phyloP scores from a whole-genome alignment of 306 rosid species.

The Cicer judaicum region DNA sequence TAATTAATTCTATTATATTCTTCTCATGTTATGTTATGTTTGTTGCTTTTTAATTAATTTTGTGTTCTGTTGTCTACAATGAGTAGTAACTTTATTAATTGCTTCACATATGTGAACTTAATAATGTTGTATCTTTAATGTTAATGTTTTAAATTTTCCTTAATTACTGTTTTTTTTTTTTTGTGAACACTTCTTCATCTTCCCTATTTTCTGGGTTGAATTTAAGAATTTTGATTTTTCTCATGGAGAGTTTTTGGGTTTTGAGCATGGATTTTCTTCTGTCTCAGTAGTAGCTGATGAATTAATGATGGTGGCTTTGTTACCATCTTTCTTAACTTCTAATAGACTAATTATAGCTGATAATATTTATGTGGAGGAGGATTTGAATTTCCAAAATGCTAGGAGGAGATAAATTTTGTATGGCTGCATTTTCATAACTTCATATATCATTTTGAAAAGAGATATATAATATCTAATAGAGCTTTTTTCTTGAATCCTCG shows the following conservation, averaged over 20 bases:
- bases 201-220: not conserved
- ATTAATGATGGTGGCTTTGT: not conserved
- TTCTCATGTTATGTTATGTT: conserved; percentile 12
- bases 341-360: not conserved
- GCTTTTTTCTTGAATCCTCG: no score
- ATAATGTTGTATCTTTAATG: conserved; percentile 33
- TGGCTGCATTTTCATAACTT: not conserved
- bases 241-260: not conserved
- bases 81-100: conserved; percentile 34
- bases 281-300: not conserved
- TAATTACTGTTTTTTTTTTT: not conserved
- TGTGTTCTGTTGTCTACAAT: conserved; percentile 19
- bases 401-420: not conserved
- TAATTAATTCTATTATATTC: conserved; percentile 17
- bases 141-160: not conserved
- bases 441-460: not conserved
- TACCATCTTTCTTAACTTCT: not conserved
- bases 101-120: conserved; percentile 40
- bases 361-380: not conserved
- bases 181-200: conserved; percentile 4
- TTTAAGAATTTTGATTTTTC: conserved; percentile 3
- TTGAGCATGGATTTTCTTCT: not conserved
- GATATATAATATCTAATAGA: not conserved
- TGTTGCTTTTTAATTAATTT: conserved; percentile 11
- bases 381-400: conserved; percentile 4